A percentile compares a stretch with the other conserved stretches of the same genome.
These are phyloP conservation scores for Geotrichum reessii DNA, from an alignment of 1,139 yeast genomes.

Conservation along the genomic window DNA sequence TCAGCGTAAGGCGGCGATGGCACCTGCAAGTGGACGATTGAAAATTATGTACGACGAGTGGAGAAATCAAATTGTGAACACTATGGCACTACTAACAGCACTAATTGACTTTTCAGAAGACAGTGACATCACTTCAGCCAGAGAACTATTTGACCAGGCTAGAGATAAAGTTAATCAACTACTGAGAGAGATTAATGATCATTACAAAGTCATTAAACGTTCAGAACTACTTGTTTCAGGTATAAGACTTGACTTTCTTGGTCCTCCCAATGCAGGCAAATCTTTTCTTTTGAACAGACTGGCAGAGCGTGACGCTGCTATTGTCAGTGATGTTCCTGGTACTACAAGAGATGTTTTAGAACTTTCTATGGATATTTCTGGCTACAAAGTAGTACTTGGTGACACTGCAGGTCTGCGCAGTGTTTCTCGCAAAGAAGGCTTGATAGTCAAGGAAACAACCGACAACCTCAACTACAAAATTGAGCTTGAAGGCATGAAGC, in stretches of 20 bases:
- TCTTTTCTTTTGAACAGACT: slow-evolving; percentile 72
- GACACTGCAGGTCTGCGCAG: slow-evolving; percentile 91
- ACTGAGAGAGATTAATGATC: slow-evolving; percentile 41
- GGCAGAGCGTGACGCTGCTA: slow-evolving; percentile 78
- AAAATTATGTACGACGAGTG: slow-evolving; percentile 52
- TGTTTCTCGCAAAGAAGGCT: slow-evolving; percentile 21
- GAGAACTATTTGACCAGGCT: slow-evolving; percentile 44
- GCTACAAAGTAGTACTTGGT: slow-evolving; percentile 75
- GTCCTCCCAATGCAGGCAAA: slow-evolving; percentile 97
- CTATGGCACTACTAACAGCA: slow-evolving; percentile 75
- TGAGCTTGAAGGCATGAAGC: slow-evolving; percentile 75
- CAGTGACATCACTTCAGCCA: slow-evolving; percentile 66
- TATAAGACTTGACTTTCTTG: slow-evolving; percentile 64
- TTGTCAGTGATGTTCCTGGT: slow-evolving; percentile 88
- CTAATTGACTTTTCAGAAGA: slow-evolving; percentile 90
- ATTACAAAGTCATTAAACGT: slow-evolving; percentile 45
- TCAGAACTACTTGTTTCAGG: slow-evolving; percentile 70
- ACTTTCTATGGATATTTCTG: slow-evolving; percentile 72
- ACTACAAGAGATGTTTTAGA: slow-evolving; percentile 90
- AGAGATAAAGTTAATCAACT: slow-evolving; percentile 41
- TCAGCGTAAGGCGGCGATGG: slow-evolving; percentile 70
- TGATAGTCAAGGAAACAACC: slow-evolving; percentile 12
- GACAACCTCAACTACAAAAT: slow-evolving; percentile 46
- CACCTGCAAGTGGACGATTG: slow-evolving; percentile 66
- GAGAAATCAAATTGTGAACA: slow-evolving; percentile 60